Evolutionary conservation across 768 basidiomycete genomes (phyloP), one percentile per base, ranked within the genome.

Genomic region (Psilocybe sp.): DNA sequence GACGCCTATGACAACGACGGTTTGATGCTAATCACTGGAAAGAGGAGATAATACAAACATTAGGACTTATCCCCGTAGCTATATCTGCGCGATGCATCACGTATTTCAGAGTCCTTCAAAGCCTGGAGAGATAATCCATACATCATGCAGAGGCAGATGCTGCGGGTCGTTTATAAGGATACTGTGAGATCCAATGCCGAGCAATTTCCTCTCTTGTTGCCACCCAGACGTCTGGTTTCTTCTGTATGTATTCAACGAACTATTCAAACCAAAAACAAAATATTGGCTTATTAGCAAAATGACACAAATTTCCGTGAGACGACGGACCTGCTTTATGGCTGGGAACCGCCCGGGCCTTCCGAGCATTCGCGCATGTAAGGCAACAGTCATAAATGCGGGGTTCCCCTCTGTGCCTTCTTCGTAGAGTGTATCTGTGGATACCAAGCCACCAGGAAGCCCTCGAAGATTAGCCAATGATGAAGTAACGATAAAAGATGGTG

Each of bases 121-220:
- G 23, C 23, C 4, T 28, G 3, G 23, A 28, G 7, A 28, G 23
- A 4, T 4, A 28, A 28, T 28, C 23, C 3, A 7, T 28, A 4
- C 23, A 28, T 28, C 7, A 28, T 28, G 23, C 23, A 28, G 23
- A 28, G 7, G 23, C 7, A 3, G 23, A 56, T 2, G 13, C n/a
- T 13, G 23, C 34, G 20, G 44, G 16, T 34, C 44, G 33, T 32
- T 53, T 47, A 23, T 56, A 56, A 0, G 55, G 55, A 49, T 56
- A 52, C 16, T 56, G 55, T 5, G 46, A 18, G 14, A 42, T 39
- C 55, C 55, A 56, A 34, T 56, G 55, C 13, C 55, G 45, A 8
- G 55, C 55, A 15, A 56, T 56, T 16, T 56, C 34, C 16, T 56
- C 55, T 42, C 55, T 49, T 15, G 55, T 56, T 11, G 51, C 55